Evolutionary conservation across 2,329 filamentous ascomycete genomes (phyloP), one percentile per base, ranked within the genome.

Genomic region (Cadophora malorum): DNA sequence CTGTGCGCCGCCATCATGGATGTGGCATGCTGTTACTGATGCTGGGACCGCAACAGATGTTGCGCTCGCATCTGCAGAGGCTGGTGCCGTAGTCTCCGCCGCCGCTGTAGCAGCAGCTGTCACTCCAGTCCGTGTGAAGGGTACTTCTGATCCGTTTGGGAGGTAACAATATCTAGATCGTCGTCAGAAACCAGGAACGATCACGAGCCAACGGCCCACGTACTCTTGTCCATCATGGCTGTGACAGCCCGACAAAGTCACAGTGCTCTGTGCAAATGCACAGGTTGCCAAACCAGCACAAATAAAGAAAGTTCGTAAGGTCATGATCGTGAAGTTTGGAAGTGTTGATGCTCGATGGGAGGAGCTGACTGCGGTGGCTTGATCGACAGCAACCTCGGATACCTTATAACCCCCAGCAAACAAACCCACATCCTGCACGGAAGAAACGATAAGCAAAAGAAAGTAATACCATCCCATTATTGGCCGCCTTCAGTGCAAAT

Each of bases 11-110:
- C 49, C 31, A 72, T 77, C 81, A 70, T 86, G 84, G n/a, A 76
- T 75, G 73, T 86, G 84, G 67, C 86, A 88, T 1, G 78, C 81
- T 2, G 85, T 86, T 1, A 88, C 78, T 0, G 83, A 83, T 0
- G 66, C 62, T 56, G 66, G 63, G 16, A 58, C 35, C 21, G 50
- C 35, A 7, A 28, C 25, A 35, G 49, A 38, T 12, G 59, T 67
- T 49, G 59, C 23, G 53, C 49, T 63, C 2, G 65, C 65, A 31
- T 47, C 25, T 49, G 23, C 19, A 25, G 58, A 50, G 19, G 59
- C 59, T 28, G 65, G 59, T 19, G 35, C 50, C 3, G 65, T 67
- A 21, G 59, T 58, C 41, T 52, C 23, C 10, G 50, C 35, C 6
- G 55, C 12, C 38, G 35, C 10, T 14, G 53, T 35, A 21, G 50